Conservation (phyloP, 768 basidiomycete genomes). For the Lanmaoa rubissima region DNA sequence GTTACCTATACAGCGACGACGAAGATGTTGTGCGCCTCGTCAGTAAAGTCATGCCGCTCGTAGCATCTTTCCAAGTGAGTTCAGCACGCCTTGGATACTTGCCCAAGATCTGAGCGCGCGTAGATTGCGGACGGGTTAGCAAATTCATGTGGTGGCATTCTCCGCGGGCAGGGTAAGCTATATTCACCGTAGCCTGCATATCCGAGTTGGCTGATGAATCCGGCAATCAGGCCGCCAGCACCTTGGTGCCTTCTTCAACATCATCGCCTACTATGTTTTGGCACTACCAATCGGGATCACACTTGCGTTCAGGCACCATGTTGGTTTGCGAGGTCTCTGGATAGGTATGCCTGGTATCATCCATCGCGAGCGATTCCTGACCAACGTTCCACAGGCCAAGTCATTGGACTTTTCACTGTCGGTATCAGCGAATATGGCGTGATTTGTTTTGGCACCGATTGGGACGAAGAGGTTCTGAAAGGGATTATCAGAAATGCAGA, state of each 20-base stretch:
- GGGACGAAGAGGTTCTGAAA: slow-evolving; percentile 44
- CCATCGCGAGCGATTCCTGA: slow-evolving; percentile 8
- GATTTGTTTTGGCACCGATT: slow-evolving; percentile 53
- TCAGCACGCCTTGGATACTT: not conserved
- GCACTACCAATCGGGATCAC: slow-evolving; percentile 52
- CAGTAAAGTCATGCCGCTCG: slow-evolving; percentile 48
- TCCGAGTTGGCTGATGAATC: slow-evolving; percentile 1
- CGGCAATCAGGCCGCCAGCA: slow-evolving; percentile 49
- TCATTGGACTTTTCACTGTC: slow-evolving; percentile 69
- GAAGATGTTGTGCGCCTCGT: slow-evolving; percentile 49
- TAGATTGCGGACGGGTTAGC: slow-evolving; percentile 53
- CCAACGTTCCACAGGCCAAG: slow-evolving; percentile 50
- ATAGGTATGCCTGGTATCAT: slow-evolving; percentile 34
- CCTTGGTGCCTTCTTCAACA: slow-evolving; percentile 71
- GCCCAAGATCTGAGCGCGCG: not conserved
- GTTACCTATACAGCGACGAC: slow-evolving; percentile 70
- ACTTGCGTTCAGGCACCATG: slow-evolving; percentile 44
- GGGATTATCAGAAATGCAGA: slow-evolving; percentile 38
- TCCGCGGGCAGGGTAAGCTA: slow-evolving; percentile 45
- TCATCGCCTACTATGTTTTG: slow-evolving; percentile 60
- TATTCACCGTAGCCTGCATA: no score
- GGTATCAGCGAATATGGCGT: slow-evolving; percentile 64
- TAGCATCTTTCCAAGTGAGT: slow-evolving; percentile 52
- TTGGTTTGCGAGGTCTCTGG: slow-evolving; percentile 53
- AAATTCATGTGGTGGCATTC: slow-evolving; percentile 48